These are phyloP conservation scores for Stagonosporopsis cucurbitacearum DNA, from an alignment of 2,329 filamentous ascomycete genomes.

Conservation along the genomic window DNA sequence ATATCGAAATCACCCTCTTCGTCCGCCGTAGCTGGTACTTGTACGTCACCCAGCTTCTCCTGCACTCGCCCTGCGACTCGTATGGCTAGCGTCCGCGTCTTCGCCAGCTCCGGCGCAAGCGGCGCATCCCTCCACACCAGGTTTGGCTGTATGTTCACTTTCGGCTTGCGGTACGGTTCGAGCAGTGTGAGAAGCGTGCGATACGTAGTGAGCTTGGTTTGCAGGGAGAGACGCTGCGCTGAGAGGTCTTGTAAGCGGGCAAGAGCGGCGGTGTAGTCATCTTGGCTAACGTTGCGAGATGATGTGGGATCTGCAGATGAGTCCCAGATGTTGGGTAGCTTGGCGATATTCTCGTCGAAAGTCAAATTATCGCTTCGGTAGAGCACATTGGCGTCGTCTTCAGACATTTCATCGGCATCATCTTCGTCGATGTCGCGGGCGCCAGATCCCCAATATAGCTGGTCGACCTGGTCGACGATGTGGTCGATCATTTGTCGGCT, in stretches of 20 bases:
- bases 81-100: constrained; percentile 65
- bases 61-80: constrained; percentile 46
- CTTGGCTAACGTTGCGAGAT: constrained; percentile 27
- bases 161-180: constrained; percentile 59
- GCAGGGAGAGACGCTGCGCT: constrained; percentile 57
- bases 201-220: constrained; percentile 57
- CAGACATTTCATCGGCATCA: constrained; percentile 26
- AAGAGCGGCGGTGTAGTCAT: constrained; percentile 50
- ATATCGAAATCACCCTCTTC: constrained; percentile 34
- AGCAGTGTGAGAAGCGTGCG: constrained; percentile 58
- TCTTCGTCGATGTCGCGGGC: constrained; percentile 42
- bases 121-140: constrained; percentile 69
- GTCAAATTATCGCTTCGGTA: constrained; percentile 42
- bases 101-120: constrained; percentile 70
- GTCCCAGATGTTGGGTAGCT: constrained; percentile 41
- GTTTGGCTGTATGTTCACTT: constrained; percentile 65
- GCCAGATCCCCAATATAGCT: constrained; percentile 63
- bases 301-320: constrained; percentile 25
- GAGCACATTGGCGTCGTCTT: constrained; percentile 49
- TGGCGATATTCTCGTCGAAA: constrained; percentile 43
- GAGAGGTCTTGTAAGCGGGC: constrained; percentile 57
- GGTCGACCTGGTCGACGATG: constrained; percentile 75
- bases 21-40: constrained; percentile 37
- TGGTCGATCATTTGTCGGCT: constrained; percentile 72
- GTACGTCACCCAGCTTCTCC: constrained; percentile 38